Conservation (phyloP, 2,329 filamentous ascomycete species). For the Paraconiothyrium sp. region DNA sequence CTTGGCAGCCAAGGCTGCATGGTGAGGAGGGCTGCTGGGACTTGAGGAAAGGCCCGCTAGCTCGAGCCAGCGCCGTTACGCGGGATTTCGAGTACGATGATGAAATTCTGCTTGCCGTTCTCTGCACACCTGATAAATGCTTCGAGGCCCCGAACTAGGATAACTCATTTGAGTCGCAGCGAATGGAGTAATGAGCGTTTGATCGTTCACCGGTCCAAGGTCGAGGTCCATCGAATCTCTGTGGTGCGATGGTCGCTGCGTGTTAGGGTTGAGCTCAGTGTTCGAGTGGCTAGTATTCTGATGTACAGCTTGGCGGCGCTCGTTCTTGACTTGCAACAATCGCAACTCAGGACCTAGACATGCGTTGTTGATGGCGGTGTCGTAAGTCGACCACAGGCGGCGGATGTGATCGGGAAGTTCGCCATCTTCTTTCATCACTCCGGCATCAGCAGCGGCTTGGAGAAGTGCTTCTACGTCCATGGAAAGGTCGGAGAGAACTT, state of each 20-base stretch:
- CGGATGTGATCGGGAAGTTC: conserved; percentile 28
- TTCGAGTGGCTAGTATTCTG: conserved; percentile 6
- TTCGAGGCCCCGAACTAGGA: neutral
- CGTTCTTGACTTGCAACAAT: conserved; percentile 32
- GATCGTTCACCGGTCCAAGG: neutral
- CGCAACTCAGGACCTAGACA: conserved; percentile 30
- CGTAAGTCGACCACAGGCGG: conserved; percentile 28
- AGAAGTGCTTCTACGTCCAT: conserved; percentile 33
- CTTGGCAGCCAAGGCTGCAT: neutral
- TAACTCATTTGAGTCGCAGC: conserved; percentile 1
- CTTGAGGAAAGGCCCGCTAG: neutral
- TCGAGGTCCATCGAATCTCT: conserved; percentile 11
- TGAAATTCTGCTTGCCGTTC: conserved; percentile 10
- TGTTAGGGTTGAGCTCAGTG: neutral
- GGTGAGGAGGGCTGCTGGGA: neutral
- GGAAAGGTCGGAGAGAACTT: conserved; percentile 34
- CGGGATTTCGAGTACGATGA: conserved; percentile 1
- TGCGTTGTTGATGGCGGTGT: conserved; percentile 29
- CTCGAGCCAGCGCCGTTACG: neutral
- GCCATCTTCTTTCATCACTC: conserved; percentile 25
- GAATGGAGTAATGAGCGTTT: conserved; percentile 5
- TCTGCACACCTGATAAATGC: conserved; percentile 9
- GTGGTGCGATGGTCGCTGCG: conserved; percentile 1
- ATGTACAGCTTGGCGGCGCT: conserved; percentile 21
- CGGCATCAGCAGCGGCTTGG: conserved; percentile 22